Evolutionary conservation across 306 rosid species (phyloP), one percentile per base, ranked within the genome.

Genomic region (Prunus campanulata): DNA sequence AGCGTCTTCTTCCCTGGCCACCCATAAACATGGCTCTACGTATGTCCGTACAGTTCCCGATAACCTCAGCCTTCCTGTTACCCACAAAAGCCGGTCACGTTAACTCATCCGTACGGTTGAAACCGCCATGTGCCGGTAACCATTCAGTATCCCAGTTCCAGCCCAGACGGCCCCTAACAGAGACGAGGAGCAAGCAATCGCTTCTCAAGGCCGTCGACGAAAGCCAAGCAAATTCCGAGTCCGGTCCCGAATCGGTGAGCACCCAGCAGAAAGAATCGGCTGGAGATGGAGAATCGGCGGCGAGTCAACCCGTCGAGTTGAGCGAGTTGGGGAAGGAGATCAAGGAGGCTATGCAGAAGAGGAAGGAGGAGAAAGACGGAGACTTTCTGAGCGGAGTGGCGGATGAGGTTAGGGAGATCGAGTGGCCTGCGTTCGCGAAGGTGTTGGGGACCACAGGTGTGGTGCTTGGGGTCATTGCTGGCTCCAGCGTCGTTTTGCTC

Each of bases 381-480:
- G 85, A 61, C 39, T 66, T 92, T 64, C 68, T 81, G 73, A 78
- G 86, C 27, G 98, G 98, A 66, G 97, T 95, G 78, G 89, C 79
- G 42, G 81, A 82, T 75, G 98, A 95, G 89, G 82, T 90, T 18
- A 80, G 64, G 68, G 88, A 92, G 87, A 90, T 95, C 49, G 97
- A 92, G 69, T 95, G 98, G 97, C 98, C 98, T 0, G 85, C 79
- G 27, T 92, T 95, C 30, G 91, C 91, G 0, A 95, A 90, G 83
- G 97, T 95, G 1, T 79, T 95, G 83, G 96, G 96, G 1, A 95
- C 97, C n/a, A 90, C 91, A 2, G 90, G 97, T 11, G 97, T 92
- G 9, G 98, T 92, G 55, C 65, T 95, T 54, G 76, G 93, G 11
- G 93, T 95, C 46, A 95, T 95, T 56, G 76, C 92, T 18, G 97